Evolutionary conservation across 1,139 yeast genomes (phyloP).

Genomic region (Arxiozyma slooffiae): DNA sequence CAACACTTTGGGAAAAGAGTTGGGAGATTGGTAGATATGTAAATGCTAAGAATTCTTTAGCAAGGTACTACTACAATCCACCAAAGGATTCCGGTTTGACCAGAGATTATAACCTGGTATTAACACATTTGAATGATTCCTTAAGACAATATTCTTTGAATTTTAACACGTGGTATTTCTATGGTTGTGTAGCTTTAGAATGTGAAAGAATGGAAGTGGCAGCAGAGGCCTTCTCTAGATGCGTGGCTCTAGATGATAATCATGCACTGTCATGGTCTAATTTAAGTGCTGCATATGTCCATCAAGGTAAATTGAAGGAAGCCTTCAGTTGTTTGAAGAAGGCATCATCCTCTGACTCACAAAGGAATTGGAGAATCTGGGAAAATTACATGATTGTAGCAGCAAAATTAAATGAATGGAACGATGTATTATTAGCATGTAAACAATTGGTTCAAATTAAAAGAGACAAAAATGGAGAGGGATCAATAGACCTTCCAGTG

Average conservation of each 20-base stretch:
- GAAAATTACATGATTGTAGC: slow-evolving; percentile 82
- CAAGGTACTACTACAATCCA: slow-evolving; percentile 60
- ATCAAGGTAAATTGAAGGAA: slow-evolving; percentile 55
- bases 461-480: slow-evolving; percentile 48
- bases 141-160: slow-evolving; percentile 66
- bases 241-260: slow-evolving; percentile 77
- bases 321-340: slow-evolving; percentile 76
- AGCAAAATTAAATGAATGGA: slow-evolving; percentile 73
- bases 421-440: slow-evolving; percentile 69
- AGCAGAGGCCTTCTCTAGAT: slow-evolving; percentile 86
- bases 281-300: slow-evolving; percentile 69
- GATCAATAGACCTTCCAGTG: slow-evolving; percentile 63
- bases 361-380: slow-evolving; percentile 81
- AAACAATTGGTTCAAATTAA: slow-evolving; percentile 49
- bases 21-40: slow-evolving; percentile 82
- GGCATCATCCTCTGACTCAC: slow-evolving; percentile 64
- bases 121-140: slow-evolving; percentile 65
- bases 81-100: slow-evolving; percentile 46
- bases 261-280: slow-evolving; percentile 92
- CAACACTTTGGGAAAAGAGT: slow-evolving; percentile 68
- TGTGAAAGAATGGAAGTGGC: slow-evolving; percentile 64
- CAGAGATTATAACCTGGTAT: slow-evolving; percentile 47
- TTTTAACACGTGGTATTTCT: slow-evolving; percentile 81
- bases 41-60: slow-evolving; percentile 77
- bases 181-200: slow-evolving; percentile 86